Conservation (phyloP, 139 green algal genomes). For the Helicosporidium sp. region DNA sequence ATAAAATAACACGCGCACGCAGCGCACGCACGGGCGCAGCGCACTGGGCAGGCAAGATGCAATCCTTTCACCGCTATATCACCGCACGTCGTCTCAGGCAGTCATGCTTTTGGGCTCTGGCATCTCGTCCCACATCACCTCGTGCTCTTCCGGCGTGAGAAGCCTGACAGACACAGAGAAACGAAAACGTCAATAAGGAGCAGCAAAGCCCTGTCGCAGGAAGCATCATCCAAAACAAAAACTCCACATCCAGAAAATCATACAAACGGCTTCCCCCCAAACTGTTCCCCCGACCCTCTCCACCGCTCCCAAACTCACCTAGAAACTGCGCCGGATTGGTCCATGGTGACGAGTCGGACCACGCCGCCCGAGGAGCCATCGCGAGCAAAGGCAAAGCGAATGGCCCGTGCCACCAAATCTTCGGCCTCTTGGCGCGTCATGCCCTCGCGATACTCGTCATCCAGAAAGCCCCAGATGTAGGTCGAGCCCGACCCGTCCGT, state of each 20-base stretch:
- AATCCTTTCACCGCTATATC: conserved; percentile 4
- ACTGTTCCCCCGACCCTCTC: background rate
- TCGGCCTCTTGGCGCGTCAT: conserved; percentile 62
- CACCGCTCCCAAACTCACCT: background rate
- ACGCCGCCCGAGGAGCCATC: conserved; percentile 62
- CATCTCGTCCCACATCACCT: conserved; percentile 20
- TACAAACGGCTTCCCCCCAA: background rate
- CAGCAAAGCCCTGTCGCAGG: background rate
- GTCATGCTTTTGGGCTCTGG: conserved; percentile 8
- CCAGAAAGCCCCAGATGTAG: conserved; percentile 75
- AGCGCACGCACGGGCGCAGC: conserved; percentile 15
- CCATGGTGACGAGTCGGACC: conserved; percentile 52
- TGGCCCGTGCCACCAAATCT: conserved; percentile 36
- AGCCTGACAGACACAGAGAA: background rate
- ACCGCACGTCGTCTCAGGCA: conserved; percentile 8
- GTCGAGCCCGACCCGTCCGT: conserved; percentile 74
- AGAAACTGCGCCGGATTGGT: conserved; percentile 31
- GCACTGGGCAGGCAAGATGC: background rate
- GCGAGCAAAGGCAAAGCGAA: conserved; percentile 62
- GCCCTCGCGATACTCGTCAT: conserved; percentile 52
- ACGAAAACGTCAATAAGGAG: background rate
- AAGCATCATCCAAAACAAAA: background rate
- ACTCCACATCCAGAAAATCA: background rate
- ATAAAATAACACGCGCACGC: background rate
- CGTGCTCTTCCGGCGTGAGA: conserved; percentile 13